These are phyloP conservation scores for Cryoendolithus antarcticus DNA, from an alignment of 2,329 filamentous ascomycete genomes.

Conservation along the genomic window DNA sequence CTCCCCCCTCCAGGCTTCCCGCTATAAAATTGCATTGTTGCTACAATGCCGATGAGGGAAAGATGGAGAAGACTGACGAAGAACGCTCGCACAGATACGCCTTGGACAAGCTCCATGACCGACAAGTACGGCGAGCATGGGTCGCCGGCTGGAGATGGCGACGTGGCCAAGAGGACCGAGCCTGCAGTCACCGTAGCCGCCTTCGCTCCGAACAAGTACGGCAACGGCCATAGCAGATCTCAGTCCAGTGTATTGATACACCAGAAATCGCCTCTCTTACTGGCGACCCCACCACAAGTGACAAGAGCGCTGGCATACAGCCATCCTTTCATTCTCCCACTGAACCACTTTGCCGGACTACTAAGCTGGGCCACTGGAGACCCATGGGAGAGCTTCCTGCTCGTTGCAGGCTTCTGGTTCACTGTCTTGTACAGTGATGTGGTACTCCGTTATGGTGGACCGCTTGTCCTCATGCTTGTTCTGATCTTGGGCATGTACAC, in stretches of 20 bases:
- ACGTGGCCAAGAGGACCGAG: conserved; percentile 19
- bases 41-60: conserved; percentile 6
- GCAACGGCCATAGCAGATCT: conserved; percentile 9
- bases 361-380: conserved; percentile 90
- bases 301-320: conserved; percentile 91
- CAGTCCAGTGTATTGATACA: conserved; percentile 63
- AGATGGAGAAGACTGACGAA: conserved; percentile 10
- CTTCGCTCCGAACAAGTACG: conserved; percentile 76
- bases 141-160: conserved; percentile 23
- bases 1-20: background rate
- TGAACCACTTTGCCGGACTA: conserved; percentile 75
- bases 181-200: conserved; percentile 65
- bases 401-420: conserved; percentile 78
- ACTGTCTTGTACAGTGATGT: conserved; percentile 73
- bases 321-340: conserved; percentile 79
- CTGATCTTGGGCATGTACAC: conserved; percentile 90
- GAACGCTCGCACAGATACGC: conserved; percentile 24
- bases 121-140: conserved; percentile 30
- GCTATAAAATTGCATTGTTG: background rate
- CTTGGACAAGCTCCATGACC: conserved; percentile 41
- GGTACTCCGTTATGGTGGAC: conserved; percentile 69
- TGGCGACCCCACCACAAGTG: conserved; percentile 87
- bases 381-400: conserved; percentile 90
- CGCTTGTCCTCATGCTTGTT: conserved; percentile 63
- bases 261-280: conserved; percentile 85